Percentiles rank a stretch among this genome's conserved stretches.
phyloP scores from a whole-genome alignment of 345 rosid species.

The Gossypium anomalum region DNA sequence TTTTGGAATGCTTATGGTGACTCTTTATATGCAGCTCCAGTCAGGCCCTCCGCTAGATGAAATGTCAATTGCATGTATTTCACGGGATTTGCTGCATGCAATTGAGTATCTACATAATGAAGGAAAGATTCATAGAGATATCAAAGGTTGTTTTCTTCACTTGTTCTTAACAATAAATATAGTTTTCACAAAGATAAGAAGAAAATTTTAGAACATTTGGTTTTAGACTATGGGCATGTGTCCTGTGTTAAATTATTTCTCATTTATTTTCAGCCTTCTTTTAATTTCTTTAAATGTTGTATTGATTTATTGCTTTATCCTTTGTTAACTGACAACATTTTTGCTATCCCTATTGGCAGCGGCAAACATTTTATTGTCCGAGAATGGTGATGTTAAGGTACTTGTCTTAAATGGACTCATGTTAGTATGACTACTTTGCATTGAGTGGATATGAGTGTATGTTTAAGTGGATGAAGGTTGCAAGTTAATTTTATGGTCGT shows the following conservation, averaged over 20 bases:
- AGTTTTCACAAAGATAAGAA: neutral
- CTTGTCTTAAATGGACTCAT: constrained; percentile 10
- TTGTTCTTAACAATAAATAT: neutral
- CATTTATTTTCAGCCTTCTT: neutral
- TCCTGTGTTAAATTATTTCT: neutral
- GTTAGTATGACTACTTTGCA: constrained; percentile 7
- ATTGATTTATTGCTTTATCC: constrained; percentile 8
- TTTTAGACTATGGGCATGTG: neutral
- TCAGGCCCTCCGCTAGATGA: constrained; percentile 92
- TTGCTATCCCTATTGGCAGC: constrained; percentile 51
- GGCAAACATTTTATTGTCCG: constrained; percentile 88
- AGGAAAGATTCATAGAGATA: constrained; percentile 97
- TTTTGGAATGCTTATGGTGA: constrained; percentile 20
- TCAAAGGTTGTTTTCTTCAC: constrained; percentile 67
- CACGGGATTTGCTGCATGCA: constrained; percentile 94
- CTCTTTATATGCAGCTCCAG: constrained; percentile 63
- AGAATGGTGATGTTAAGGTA: constrained; percentile 99
- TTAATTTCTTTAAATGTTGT: neutral
- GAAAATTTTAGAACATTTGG: neutral
- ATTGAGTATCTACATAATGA: constrained; percentile 90
- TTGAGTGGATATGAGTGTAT: constrained; percentile 10
- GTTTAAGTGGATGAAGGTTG: constrained; percentile 15
- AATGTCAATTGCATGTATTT: constrained; percentile 84
- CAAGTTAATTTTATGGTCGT: constrained; percentile 23
- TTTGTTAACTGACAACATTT: constrained; percentile 27